A percentile compares a stretch with the other conserved stretches of the same genome.
Evolutionary conservation across 2,329 filamentous ascomycete genomes (phyloP).

Genomic region (Phyllosticta citriasiana): DNA sequence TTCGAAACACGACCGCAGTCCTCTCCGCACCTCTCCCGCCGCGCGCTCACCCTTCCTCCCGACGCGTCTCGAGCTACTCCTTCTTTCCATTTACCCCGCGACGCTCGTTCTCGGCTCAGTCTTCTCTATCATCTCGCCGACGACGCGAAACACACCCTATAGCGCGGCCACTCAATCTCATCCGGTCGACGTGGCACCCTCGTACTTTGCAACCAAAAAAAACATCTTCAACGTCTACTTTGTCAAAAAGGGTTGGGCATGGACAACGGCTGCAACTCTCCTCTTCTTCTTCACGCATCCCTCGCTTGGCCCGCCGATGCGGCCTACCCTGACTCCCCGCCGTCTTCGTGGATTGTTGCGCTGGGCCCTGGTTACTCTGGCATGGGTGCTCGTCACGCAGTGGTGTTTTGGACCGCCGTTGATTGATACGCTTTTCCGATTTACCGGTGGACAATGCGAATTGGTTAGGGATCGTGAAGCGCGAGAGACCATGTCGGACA

Average conservation of each 20-base stretch:
- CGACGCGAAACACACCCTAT: slow-evolving; percentile 52
- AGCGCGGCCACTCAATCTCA: slow-evolving; percentile 54
- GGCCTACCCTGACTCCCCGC: slow-evolving; percentile 32
- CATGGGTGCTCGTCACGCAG: slow-evolving; percentile 84
- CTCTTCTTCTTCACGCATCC: slow-evolving; percentile 62
- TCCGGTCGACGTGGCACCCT: slow-evolving; percentile 49
- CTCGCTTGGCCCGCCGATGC: slow-evolving; percentile 35
- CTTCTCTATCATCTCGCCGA: slow-evolving; percentile 70
- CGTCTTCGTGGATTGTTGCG: slow-evolving; percentile 53
- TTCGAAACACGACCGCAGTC: slow-evolving; percentile 3
- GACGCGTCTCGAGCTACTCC: slow-evolving; percentile 54
- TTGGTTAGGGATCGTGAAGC: slow-evolving; percentile 40
- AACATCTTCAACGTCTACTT: slow-evolving; percentile 91
- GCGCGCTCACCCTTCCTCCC: slow-evolving; percentile 52
- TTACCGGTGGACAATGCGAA: slow-evolving; percentile 79
- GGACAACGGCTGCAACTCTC: slow-evolving; percentile 69
- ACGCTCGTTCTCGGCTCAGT: slow-evolving; percentile 73
- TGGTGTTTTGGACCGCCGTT: slow-evolving; percentile 92
- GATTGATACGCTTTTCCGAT: slow-evolving; percentile 81
- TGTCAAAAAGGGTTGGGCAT: slow-evolving; percentile 91
- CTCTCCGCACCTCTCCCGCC: slow-evolving; percentile 16
- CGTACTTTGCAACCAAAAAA: slow-evolving; percentile 87
- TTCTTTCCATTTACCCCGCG: slow-evolving; percentile 62
- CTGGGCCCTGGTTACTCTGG: slow-evolving; percentile 61
- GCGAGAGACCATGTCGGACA: slow-evolving; percentile 35